Conservation (phyloP, 2,329 filamentous ascomycete species). For the Sporothrix phasma region DNA sequence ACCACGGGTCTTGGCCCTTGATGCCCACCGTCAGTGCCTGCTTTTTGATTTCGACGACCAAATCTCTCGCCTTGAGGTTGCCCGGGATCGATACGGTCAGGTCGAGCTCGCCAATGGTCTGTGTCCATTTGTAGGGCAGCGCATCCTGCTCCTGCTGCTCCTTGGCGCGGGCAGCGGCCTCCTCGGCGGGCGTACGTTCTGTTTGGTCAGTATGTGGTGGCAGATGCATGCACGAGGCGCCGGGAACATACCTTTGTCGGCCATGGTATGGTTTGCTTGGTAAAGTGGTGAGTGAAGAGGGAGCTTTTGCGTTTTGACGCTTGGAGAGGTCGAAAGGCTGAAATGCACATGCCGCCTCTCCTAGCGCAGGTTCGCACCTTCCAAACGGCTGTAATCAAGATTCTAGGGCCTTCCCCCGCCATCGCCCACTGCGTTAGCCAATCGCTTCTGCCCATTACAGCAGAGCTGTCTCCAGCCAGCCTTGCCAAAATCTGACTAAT, state of each 20-base stretch:
- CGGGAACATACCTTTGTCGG: slow-evolving; percentile 9
- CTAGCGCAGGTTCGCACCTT: not conserved
- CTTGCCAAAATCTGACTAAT: slow-evolving; percentile 13
- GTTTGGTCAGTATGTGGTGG: slow-evolving; percentile 8
- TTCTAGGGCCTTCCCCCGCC: slow-evolving; percentile 14
- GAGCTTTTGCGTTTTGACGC: not conserved
- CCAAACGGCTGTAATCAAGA: not conserved
- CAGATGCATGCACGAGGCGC: not conserved
- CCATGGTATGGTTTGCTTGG: not conserved
- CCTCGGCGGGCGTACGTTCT: slow-evolving; percentile 47
- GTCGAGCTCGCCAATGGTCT: slow-evolving; percentile 83
- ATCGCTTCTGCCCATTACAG: not conserved
- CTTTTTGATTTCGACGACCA: slow-evolving; percentile 76
- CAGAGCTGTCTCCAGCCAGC: not conserved
- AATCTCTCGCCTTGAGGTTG: slow-evolving; percentile 74
- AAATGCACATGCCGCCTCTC: slow-evolving; percentile 2
- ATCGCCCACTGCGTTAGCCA: not conserved
- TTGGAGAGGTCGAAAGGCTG: slow-evolving; percentile 11
- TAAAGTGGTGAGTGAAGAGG: not conserved
- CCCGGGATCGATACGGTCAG: slow-evolving; percentile 67
- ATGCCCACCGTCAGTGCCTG: slow-evolving; percentile 66
- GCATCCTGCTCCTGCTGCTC: slow-evolving; percentile 81
- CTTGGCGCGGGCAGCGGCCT: slow-evolving; percentile 52
- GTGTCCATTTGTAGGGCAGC: slow-evolving; percentile 94
- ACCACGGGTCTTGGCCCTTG: slow-evolving; percentile 79